These are phyloP conservation scores for Niebla homalea DNA, from an alignment of 495 filamentous ascomycete species.

Conservation along the genomic window DNA sequence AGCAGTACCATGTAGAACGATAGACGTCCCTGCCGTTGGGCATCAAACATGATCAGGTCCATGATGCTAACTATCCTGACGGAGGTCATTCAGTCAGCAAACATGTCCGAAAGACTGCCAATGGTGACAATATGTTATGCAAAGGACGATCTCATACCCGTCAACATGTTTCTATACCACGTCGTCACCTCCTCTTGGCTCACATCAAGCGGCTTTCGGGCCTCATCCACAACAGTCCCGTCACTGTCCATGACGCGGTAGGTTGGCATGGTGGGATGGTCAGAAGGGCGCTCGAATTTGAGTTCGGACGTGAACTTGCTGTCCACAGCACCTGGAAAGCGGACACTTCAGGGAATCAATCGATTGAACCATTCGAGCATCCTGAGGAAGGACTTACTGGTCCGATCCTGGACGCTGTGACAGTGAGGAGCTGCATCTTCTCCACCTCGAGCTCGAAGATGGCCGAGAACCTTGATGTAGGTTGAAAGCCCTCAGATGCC, in stretches of 20 bases:
- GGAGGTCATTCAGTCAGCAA: background rate
- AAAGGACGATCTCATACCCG: conserved; percentile 27
- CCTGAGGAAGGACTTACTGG: conserved; percentile 24
- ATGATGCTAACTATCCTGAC: conserved; percentile 58
- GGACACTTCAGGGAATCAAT: conserved; percentile 38
- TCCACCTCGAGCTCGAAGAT: background rate
- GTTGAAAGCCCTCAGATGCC: background rate
- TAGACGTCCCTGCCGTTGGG: conserved; percentile 64
- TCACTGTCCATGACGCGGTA: conserved; percentile 79
- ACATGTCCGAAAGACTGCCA: background rate
- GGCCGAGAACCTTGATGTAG: background rate
- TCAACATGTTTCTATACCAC: conserved; percentile 56
- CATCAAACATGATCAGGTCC: conserved; percentile 91
- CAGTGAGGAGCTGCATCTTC: conserved; percentile 42
- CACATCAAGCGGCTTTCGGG: conserved; percentile 44
- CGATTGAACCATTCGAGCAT: background rate
- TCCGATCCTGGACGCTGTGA: conserved; percentile 62
- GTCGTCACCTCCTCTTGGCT: conserved; percentile 52
- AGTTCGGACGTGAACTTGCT: conserved; percentile 77
- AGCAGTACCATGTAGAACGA: conserved; percentile 90
- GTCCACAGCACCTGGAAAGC: conserved; percentile 90
- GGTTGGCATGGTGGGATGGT: conserved; percentile 60
- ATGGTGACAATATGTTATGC: background rate
- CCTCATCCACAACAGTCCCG: conserved; percentile 63
- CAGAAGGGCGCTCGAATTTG: conserved; percentile 56